Conservation (phyloP, 169 alveolate genomes). For the Blepharisma undulans region DNA sequence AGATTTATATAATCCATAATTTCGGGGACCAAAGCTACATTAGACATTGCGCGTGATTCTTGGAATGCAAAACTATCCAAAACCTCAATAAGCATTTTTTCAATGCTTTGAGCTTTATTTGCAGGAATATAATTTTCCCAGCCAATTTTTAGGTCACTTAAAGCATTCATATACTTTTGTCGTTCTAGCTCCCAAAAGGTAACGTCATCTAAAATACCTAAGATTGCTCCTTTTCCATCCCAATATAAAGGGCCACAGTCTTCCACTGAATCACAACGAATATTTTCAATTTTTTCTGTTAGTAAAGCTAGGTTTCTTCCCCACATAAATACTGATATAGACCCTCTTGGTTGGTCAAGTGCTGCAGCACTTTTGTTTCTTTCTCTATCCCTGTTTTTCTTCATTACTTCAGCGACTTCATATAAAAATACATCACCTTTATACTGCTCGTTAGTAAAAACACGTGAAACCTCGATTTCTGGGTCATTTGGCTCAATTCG, state of each 20-base stretch:
- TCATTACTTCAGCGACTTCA: background rate
- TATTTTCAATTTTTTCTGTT: background rate
- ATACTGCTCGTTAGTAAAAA: background rate
- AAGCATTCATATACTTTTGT: background rate
- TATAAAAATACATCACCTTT: slow-evolving; percentile 11
- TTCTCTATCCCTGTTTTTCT: slow-evolving; percentile 19
- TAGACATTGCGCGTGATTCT: background rate
- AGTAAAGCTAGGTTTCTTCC: slow-evolving; percentile 28
- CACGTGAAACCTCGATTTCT: background rate
- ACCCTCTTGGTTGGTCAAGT: slow-evolving; percentile 5
- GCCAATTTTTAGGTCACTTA: background rate
- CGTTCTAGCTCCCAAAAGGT: background rate
- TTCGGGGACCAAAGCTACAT: slow-evolving; percentile 15
- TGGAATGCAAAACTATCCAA: background rate
- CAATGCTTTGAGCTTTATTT: background rate
- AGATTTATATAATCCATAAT: background rate
- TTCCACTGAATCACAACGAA: background rate
- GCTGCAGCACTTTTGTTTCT: background rate
- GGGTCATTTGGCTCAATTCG: background rate
- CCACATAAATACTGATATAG: slow-evolving; percentile 20
- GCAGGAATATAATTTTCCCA: background rate
- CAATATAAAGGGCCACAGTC: slow-evolving; percentile 30
- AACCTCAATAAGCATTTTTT: background rate
- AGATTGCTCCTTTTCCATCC: background rate
- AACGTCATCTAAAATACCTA: background rate